Percentiles rank a stretch among this genome's conserved stretches.
Evolutionary conservation across 2,329 filamentous ascomycete species (phyloP).

Genomic region (Pseudonectria foliicola): DNA sequence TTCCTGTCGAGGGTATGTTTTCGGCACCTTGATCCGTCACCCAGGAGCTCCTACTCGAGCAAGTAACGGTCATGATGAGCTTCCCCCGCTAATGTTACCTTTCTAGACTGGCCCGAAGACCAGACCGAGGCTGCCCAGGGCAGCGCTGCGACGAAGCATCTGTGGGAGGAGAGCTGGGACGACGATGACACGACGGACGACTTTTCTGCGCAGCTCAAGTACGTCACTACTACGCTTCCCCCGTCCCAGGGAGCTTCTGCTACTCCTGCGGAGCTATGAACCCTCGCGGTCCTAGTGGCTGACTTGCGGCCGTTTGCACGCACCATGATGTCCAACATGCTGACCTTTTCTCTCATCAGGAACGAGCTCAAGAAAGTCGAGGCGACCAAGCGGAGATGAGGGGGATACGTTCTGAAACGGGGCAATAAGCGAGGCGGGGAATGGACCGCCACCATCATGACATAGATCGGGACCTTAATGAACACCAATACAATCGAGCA

Average conservation of each 20-base stretch:
- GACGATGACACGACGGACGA: conserved; percentile 97
- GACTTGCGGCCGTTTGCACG: background rate
- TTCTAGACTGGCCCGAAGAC: conserved; percentile 81
- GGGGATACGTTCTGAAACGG: conserved; percentile 12
- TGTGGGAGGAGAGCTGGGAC: conserved; percentile 99
- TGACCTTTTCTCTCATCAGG: conserved; percentile 38
- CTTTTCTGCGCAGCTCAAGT: conserved; percentile 93
- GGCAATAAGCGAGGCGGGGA: conserved; percentile 12
- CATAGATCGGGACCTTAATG: conserved; percentile 4
- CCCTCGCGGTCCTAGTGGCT: too few relatives aligned
- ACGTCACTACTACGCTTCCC: conserved; percentile 31
- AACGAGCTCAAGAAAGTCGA: conserved; percentile 95
- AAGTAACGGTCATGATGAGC: background rate
- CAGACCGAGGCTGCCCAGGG: conserved; percentile 75
- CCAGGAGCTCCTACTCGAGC: background rate
- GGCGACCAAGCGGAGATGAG: conserved; percentile 56
- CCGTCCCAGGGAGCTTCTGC: too few relatives aligned
- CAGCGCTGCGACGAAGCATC: conserved; percentile 62
- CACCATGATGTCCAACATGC: background rate
- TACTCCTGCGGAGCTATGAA: too few relatives aligned
- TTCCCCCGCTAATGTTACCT: conserved; percentile 1
- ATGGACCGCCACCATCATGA: conserved; percentile 11
- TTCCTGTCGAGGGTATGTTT: conserved; percentile 80
- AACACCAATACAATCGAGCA: conserved; percentile 2
- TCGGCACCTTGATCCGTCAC: too few relatives aligned